Percentiles rank a stretch among this genome's conserved stretches.
These are phyloP conservation scores for Scheffersomyces lignosus DNA, from an alignment of 805 yeast species.

Conservation along the genomic window DNA sequence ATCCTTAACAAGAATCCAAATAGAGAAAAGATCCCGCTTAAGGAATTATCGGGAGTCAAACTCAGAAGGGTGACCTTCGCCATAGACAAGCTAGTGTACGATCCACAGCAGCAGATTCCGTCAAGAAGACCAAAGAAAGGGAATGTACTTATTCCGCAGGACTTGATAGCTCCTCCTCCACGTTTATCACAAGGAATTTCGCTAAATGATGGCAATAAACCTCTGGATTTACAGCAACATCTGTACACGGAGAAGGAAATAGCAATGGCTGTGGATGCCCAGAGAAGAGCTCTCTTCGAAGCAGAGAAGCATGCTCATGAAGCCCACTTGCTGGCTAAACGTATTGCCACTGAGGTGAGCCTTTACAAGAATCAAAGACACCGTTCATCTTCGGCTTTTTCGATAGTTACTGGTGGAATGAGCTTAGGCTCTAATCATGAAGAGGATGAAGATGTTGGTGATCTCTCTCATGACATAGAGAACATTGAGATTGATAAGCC, in stretches of 20 bases:
- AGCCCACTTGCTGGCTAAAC: conserved; percentile 69
- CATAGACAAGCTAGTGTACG: conserved; percentile 65
- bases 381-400: neutral
- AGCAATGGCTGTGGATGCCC: conserved; percentile 58
- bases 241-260: conserved; percentile 49
- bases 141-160: conserved; percentile 60
- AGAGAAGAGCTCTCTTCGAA: conserved; percentile 53
- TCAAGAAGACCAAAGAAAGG: conserved; percentile 56
- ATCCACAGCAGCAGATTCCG: conserved; percentile 63
- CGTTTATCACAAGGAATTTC: conserved; percentile 70
- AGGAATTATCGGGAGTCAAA: conserved; percentile 29
- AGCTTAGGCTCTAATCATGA: conserved; percentile 4
- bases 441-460: conserved; percentile 7
- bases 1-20: conserved; percentile 48
- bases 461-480: conserved; percentile 7
- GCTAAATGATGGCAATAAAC: conserved; percentile 31
- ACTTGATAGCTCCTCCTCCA: conserved; percentile 61
- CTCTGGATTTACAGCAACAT: conserved; percentile 16
- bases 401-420: neutral
- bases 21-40: conserved; percentile 33
- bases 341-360: conserved; percentile 66
- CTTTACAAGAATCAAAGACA: conserved; percentile 23
- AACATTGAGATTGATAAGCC: conserved; percentile 67
- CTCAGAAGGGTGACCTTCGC: conserved; percentile 77
- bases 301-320: conserved; percentile 74